Evolutionary conservation across 495 filamentous ascomycete genomes (phyloP).

Genomic region (Jackrogersella minutella): DNA sequence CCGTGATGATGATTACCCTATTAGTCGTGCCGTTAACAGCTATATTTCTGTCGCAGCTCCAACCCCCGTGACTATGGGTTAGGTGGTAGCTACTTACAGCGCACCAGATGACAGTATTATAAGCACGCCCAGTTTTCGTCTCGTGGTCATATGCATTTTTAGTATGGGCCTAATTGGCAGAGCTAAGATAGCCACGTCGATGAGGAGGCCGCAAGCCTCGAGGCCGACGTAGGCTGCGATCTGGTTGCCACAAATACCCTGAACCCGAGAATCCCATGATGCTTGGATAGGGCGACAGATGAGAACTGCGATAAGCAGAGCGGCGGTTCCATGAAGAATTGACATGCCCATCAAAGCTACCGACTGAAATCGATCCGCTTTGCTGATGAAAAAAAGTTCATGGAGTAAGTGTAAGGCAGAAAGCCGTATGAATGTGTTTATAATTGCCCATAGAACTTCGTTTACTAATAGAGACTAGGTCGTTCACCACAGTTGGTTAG

Average conservation of each 20-base stretch:
- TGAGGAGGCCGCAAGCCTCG: constrained; percentile 31
- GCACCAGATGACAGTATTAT: constrained; percentile 4
- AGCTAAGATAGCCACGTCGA: constrained; percentile 31
- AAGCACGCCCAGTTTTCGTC: not conserved
- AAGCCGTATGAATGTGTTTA: constrained; percentile 35
- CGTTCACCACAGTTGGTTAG: not conserved
- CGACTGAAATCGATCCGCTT: not conserved
- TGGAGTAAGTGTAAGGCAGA: constrained; percentile 5
- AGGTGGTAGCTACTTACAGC: constrained; percentile 9
- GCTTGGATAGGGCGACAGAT: constrained; percentile 41
- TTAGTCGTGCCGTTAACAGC: not conserved
- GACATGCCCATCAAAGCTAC: not conserved
- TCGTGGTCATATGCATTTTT: not conserved
- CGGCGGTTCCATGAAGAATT: constrained; percentile 23
- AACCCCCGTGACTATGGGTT: not conserved
- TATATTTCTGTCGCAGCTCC: not conserved
- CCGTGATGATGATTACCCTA: constrained; percentile 42
- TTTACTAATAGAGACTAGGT: constrained; percentile 38
- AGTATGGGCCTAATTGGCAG: constrained; percentile 4
- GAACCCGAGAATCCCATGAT: constrained; percentile 27
- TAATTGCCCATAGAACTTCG: constrained; percentile 40
- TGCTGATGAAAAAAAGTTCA: not conserved
- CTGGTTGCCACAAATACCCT: constrained; percentile 37
- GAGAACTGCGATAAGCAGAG: constrained; percentile 19
- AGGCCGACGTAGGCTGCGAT: constrained; percentile 35